Evolutionary conservation across 2,329 filamentous ascomycete genomes (phyloP).

Genomic region (Xylariales sp.): DNA sequence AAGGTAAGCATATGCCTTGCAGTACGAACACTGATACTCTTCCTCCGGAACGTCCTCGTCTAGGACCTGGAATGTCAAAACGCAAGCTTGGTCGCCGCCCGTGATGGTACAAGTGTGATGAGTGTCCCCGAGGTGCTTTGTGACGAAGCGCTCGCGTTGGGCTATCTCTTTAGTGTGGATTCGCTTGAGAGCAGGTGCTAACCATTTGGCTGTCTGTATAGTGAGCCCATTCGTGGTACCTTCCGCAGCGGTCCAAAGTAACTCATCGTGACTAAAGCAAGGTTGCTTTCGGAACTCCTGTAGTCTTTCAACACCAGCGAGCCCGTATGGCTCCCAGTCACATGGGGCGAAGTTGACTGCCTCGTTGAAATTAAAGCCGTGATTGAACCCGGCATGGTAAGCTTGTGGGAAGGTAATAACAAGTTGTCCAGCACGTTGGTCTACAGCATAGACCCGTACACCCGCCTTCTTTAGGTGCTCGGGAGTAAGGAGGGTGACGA

Average conservation of each 20-base stretch:
- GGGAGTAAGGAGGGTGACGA: slow-evolving; percentile 92
- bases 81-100: slow-evolving; percentile 46
- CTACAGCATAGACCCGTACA: slow-evolving; percentile 88
- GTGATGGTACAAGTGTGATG: slow-evolving; percentile 52
- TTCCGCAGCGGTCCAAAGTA: slow-evolving; percentile 84
- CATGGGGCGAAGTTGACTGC: slow-evolving; percentile 94
- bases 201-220: slow-evolving; percentile 92
- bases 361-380: slow-evolving; percentile 98
- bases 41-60: slow-evolving; percentile 80
- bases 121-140: slow-evolving; percentile 53
- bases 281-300: slow-evolving; percentile 86
- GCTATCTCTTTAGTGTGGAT: slow-evolving; percentile 69
- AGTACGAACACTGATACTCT: slow-evolving; percentile 85
- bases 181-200: slow-evolving; percentile 78
- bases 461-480: slow-evolving; percentile 91
- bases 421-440: slow-evolving; percentile 92
- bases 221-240: slow-evolving; percentile 62
- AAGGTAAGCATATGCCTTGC: slow-evolving; percentile 87
- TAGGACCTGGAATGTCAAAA: slow-evolving; percentile 59
- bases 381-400: slow-evolving; percentile 97
- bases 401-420: slow-evolving; percentile 96
- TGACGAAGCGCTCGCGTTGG: slow-evolving; percentile 64
- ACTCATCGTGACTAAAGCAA: slow-evolving; percentile 95
- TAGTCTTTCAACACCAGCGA: slow-evolving; percentile 78
- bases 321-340: slow-evolving; percentile 93